phyloP scores from a whole-genome alignment of 2,329 filamentous ascomycete species.

The Aspergillus sp. region DNA sequence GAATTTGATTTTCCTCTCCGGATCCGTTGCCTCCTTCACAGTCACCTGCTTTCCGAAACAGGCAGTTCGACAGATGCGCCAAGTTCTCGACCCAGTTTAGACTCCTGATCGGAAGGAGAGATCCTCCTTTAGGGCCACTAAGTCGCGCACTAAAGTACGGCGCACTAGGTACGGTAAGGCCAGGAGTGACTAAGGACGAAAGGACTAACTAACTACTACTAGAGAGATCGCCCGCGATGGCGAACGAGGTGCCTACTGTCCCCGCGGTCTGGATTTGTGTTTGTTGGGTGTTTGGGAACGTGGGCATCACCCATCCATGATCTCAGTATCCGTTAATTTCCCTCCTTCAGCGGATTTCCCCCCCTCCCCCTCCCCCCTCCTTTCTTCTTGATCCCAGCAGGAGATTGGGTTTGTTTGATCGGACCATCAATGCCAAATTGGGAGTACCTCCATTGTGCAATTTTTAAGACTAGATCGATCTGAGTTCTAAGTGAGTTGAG shows the following conservation, averaged over 20 bases:
- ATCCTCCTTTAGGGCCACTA: conserved; percentile 1
- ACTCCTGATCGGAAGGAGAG: conserved; percentile 1
- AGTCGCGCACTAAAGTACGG: background rate
- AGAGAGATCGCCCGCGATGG: conserved; percentile 8
- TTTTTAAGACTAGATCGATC: conserved; percentile 8
- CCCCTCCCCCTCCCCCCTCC: background rate
- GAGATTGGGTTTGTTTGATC: background rate
- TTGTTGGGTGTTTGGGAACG: background rate
- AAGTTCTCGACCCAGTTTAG: conserved; percentile 17
- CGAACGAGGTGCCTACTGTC: background rate
- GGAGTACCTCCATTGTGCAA: conserved; percentile 1
- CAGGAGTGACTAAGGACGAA: background rate
- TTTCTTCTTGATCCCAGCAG: background rate
- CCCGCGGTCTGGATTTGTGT: background rate
- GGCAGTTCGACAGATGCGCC: conserved; percentile 18
- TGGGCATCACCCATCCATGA: background rate
- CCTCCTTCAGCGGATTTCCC: no score
- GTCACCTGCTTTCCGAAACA: conserved; percentile 7
- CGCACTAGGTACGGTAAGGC: conserved; percentile 1
- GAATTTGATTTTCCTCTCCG: background rate
- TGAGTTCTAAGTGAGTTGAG: background rate
- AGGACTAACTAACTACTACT: background rate
- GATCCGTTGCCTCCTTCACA: conserved; percentile 5
- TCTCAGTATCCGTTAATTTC: background rate
- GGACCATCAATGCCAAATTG: conserved; percentile 8